Conservation (phyloP, 2,329 filamentous ascomycete species). For the Exophiala aquamarina region DNA sequence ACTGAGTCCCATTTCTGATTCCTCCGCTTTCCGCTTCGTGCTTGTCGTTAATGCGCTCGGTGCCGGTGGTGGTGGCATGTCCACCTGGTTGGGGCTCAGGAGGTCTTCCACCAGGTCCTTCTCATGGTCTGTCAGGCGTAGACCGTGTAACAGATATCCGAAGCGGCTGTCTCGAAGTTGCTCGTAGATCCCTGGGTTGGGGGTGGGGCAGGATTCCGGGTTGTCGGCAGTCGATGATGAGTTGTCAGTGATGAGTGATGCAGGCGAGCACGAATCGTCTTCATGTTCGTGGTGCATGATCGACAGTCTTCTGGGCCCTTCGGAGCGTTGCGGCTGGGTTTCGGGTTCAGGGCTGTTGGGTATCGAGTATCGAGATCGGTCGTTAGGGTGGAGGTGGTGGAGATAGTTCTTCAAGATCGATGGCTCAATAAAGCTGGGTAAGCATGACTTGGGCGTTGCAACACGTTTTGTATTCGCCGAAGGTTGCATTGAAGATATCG, state of each 20-base stretch:
- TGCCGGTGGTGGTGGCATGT: not conserved
- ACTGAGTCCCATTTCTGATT: not conserved
- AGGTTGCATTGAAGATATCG: not conserved
- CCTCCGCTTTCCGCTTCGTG: conserved; percentile 1
- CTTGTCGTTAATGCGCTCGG: not conserved
- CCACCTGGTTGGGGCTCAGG: conserved; percentile 3
- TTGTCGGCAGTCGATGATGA: conserved; percentile 10
- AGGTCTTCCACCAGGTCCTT: conserved; percentile 21
- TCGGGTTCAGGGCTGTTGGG: conserved; percentile 7
- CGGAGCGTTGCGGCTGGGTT: not conserved
- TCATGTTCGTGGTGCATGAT: conserved; percentile 6
- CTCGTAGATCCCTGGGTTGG: conserved; percentile 11
- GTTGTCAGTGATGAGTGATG: conserved; percentile 14
- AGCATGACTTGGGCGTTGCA: conserved; percentile 10
- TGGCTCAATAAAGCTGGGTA: conserved; percentile 23
- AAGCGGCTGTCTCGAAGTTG: conserved; percentile 9
- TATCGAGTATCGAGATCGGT: conserved; percentile 17
- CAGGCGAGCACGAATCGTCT: conserved; percentile 15
- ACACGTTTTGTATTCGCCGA: not conserved
- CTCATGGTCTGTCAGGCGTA: conserved; percentile 23
- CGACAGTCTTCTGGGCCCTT: not conserved
- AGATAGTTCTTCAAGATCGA: conserved; percentile 20
- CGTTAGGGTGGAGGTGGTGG: conserved; percentile 21
- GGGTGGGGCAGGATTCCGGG: conserved; percentile 11
- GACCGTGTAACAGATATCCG: conserved; percentile 16